phyloP scores from a whole-genome alignment of 1,284 basidiomycete species.

The Tilletia caries region DNA sequence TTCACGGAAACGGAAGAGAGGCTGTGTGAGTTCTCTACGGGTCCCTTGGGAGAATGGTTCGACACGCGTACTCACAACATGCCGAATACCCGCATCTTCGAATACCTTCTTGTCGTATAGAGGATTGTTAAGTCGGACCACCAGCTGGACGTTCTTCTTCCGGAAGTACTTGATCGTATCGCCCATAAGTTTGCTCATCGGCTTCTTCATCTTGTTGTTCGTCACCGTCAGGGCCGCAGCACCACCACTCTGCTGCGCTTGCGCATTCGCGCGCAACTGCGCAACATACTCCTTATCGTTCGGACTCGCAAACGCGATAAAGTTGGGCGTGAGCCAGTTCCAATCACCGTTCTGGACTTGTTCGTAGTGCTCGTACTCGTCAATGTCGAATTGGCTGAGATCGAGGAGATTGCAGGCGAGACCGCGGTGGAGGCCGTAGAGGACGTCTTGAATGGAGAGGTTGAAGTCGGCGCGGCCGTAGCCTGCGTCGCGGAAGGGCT shows the following conservation, averaged over 20 bases:
- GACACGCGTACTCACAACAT: slow-evolving; percentile 63
- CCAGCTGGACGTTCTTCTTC: slow-evolving; percentile 79
- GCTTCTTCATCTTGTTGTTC: slow-evolving; percentile 31
- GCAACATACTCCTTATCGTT: slow-evolving; percentile 49
- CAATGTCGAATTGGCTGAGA: slow-evolving; percentile 76
- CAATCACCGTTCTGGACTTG: slow-evolving; percentile 70
- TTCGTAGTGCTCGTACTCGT: slow-evolving; percentile 85
- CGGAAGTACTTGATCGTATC: slow-evolving; percentile 91
- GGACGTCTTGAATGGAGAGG: slow-evolving; percentile 74
- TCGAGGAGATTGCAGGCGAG: slow-evolving; percentile 83
- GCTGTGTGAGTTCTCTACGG: no score
- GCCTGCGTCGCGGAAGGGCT: slow-evolving; percentile 90
- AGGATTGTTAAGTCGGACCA: slow-evolving; percentile 89
- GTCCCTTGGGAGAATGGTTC: no score
- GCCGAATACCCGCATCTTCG: slow-evolving; percentile 78
- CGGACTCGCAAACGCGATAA: slow-evolving; percentile 88
- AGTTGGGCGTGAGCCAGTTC: slow-evolving; percentile 73
- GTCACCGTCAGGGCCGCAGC: slow-evolving; percentile 43
- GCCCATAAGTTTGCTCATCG: slow-evolving; percentile 15
- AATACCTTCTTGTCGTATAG: slow-evolving; percentile 86
- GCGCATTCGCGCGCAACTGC: slow-evolving; percentile 52
- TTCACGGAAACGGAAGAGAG: no score
- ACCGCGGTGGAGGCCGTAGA: slow-evolving; percentile 94
- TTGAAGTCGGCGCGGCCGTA: slow-evolving; percentile 88
- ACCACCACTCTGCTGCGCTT: slow-evolving; percentile 60